Evolutionary conservation across 192 early-diverging fungal genomes (phyloP).

Genomic region (Coemansia sp.): DNA sequence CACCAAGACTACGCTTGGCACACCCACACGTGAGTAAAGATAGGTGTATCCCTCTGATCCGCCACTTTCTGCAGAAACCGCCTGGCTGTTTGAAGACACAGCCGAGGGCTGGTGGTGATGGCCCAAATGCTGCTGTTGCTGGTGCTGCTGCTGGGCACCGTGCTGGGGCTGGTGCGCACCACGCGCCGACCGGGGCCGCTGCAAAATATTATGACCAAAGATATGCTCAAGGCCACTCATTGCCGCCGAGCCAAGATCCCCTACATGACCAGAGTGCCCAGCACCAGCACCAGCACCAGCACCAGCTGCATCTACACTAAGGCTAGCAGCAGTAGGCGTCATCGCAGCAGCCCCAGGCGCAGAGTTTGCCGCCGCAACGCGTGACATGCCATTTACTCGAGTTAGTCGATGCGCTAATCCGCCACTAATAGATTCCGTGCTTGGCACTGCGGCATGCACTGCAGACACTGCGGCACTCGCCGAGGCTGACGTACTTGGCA

Average conservation of each 20-base stretch:
- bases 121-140: background rate
- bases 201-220: background rate
- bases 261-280: too few relatives aligned
- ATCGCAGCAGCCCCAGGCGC: background rate
- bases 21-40: slow-evolving; percentile 38
- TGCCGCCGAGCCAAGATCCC: too few relatives aligned
- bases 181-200: background rate
- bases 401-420: slow-evolving; percentile 16
- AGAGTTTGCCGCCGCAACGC: background rate
- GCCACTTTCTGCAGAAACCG: slow-evolving; percentile 11
- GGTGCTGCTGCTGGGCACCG: slow-evolving; percentile 10
- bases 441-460: background rate
- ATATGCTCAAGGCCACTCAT: slow-evolving; percentile 5
- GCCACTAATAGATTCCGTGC: slow-evolving; percentile 6
- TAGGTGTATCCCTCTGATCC: slow-evolving; percentile 41
- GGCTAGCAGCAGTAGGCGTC: background rate
- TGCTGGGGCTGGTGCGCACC: background rate
- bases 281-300: too few relatives aligned
- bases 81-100: background rate
- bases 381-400: slow-evolving; percentile 9
- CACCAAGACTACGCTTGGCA: slow-evolving; percentile 40
- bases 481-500: background rate
- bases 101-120: slow-evolving; percentile 1
- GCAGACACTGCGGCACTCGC: background rate
- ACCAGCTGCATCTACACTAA: too few relatives aligned